Base-by-base conservation (phyloP, 1,284 basidiomycete species). In the Meripilus lineatus region DNA sequence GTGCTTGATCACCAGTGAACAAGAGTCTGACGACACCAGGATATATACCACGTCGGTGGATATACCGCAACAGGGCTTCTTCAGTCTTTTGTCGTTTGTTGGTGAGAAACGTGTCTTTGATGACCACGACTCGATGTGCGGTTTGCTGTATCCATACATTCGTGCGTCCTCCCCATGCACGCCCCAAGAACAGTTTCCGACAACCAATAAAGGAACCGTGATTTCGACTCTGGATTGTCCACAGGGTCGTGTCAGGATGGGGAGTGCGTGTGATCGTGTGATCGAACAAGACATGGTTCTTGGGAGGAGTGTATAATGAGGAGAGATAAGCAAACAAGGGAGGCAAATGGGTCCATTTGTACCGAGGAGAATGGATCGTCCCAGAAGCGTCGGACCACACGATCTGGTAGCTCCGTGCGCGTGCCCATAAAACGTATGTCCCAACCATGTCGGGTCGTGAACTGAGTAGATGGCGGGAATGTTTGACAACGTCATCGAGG, bases 231-330 rank as follows among this genome's bases (percentile, higher is more conserved):
- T n/a, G n/a, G n/a, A n/a, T n/a, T n/a, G n/a, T n/a, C n/a, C n/a
- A n/a, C n/a, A n/a, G n/a, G n/a, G n/a, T n/a, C n/a, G n/a, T n/a
- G n/a, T n/a, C n/a, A n/a, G n/a, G n/a, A n/a, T n/a, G n/a, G n/a
- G n/a, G n/a, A n/a, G n/a, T n/a, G n/a, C n/a, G n/a, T n/a, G n/a
- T 30, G 32, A 50, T 24, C 11, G 41, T 38, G 21, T 39, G 41
- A 24, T 49, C 48, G 7, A 25, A 26, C 3, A 46, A 36, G 20
- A 37, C 5, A 30, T 49, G 48, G 3, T 37, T 23, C 11, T 26
- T 28, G 4, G 45, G 48, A n/a, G 48, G 48, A n/a, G 21, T 10
- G 34, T 49, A 49, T 3, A 49, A 21, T 5, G 48, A 46, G 18
- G 40, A 38, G 36, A 49, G n/a, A 20, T 32, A 46, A 2, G 34